These are phyloP conservation scores for Nannochloropsis granulata DNA, from an alignment of 108 stramenopile species.

Conservation along the genomic window DNA sequence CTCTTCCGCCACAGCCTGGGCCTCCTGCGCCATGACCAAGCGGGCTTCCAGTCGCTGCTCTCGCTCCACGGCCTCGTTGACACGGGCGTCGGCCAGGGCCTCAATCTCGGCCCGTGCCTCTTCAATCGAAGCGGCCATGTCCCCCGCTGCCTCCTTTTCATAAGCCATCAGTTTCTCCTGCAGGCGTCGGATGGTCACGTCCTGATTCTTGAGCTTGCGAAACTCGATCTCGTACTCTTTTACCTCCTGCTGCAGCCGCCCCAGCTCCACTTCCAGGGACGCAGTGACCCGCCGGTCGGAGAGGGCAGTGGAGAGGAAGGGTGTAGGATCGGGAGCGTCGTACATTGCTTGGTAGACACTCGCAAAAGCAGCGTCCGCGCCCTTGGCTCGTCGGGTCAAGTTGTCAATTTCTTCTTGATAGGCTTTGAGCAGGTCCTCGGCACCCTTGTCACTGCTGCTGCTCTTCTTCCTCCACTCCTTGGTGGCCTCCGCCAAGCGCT, in stretches of 20 bases:
- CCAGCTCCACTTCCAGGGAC: constrained; percentile 21
- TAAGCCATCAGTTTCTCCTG: constrained; percentile 22
- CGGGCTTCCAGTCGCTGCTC: constrained; percentile 12
- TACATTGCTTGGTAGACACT: constrained; percentile 28
- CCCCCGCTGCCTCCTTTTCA: constrained; percentile 9
- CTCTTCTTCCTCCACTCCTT: constrained; percentile 32
- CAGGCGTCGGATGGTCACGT: constrained; percentile 33
- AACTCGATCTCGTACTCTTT: constrained; percentile 36
- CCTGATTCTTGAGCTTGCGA: constrained; percentile 37
- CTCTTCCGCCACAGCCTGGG: not conserved
- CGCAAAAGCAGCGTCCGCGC: constrained; percentile 21
- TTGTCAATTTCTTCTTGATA: constrained; percentile 39
- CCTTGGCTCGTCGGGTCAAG: constrained; percentile 10
- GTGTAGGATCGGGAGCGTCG: constrained; percentile 33
- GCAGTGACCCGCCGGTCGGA: constrained; percentile 7
- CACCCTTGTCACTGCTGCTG: not conserved
- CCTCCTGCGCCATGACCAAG: not conserved
- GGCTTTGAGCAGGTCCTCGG: constrained; percentile 28
- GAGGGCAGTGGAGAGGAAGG: constrained; percentile 2
- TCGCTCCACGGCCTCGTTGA: constrained; percentile 10
- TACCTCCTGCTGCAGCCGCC: constrained; percentile 27
- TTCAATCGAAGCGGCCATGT: constrained; percentile 15
- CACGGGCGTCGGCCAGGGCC: constrained; percentile 2
- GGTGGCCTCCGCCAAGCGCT: constrained; percentile 29
- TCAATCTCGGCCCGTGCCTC: not conserved